Percentiles rank a stretch among this genome's conserved stretches.
Evolutionary conservation across 1,284 basidiomycete species (phyloP).

Genomic region (Sporisorium reilianum): DNA sequence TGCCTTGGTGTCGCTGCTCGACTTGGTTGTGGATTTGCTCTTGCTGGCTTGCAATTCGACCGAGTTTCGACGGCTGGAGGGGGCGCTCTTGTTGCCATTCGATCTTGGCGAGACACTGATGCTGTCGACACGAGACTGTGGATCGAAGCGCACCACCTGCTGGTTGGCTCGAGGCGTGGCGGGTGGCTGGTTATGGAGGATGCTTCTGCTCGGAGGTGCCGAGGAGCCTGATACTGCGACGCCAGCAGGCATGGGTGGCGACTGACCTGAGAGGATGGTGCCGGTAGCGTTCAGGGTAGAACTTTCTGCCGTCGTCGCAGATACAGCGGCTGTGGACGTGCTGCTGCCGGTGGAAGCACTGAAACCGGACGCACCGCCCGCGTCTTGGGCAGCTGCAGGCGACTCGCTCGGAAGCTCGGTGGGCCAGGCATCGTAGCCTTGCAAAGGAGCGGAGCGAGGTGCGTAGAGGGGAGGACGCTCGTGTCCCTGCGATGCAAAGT

Average conservation of each 20-base stretch:
- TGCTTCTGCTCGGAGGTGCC: conserved; percentile 22
- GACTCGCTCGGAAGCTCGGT: conserved; percentile 14
- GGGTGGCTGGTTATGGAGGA: conserved; percentile 31
- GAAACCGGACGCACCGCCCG: background rate
- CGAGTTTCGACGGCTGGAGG: conserved; percentile 34
- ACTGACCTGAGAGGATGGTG: background rate
- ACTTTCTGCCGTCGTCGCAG: conserved; percentile 15
- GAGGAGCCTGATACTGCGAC: conserved; percentile 1
- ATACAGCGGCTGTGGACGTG: conserved; percentile 13
- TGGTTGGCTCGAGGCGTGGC: conserved; percentile 25
- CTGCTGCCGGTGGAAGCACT: conserved; percentile 12
- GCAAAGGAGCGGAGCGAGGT: conserved; percentile 42
- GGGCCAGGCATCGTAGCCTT: conserved; percentile 47
- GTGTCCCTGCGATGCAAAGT: conserved; percentile 36
- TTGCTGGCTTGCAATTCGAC: conserved; percentile 32
- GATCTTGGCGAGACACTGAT: conserved; percentile 5
- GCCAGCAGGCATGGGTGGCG: conserved; percentile 5
- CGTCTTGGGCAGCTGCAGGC: background rate
- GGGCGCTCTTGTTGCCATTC: conserved; percentile 19
- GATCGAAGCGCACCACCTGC: conserved; percentile 48
- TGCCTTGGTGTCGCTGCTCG: conserved; percentile 14
- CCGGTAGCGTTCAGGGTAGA: conserved; percentile 24
- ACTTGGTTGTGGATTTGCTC: conserved; percentile 21
- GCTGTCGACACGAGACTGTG: conserved; percentile 34
- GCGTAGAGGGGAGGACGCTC: conserved; percentile 47